Evolutionary conservation across 1,139 yeast genomes (phyloP).

Genomic region (Candida sp.): DNA sequence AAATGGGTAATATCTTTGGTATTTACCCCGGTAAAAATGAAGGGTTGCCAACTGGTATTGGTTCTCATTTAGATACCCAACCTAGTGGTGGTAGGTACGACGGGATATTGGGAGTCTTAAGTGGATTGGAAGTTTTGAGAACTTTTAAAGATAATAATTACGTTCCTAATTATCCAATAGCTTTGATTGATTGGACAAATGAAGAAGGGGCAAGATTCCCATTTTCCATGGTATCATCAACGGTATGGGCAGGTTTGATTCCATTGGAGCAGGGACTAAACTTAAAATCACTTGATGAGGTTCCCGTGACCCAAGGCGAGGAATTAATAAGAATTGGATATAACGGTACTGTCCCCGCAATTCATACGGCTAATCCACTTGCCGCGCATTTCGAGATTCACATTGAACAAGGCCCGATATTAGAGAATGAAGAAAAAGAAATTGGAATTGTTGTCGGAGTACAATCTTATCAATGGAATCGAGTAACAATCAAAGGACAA

Average conservation of each 20-base stretch:
- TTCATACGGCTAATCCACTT: constrained; percentile 50
- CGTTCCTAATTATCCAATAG: constrained; percentile 62
- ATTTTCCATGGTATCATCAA: constrained; percentile 58
- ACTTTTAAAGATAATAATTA: constrained; percentile 58
- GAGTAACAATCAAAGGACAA: constrained; percentile 51
- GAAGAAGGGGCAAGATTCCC: constrained; percentile 82
- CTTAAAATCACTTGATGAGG: constrained; percentile 52
- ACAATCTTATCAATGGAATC: constrained; percentile 66
- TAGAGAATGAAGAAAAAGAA: constrained; percentile 51
- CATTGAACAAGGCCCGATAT: constrained; percentile 73
- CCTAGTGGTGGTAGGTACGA: constrained; percentile 81
- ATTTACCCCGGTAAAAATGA: constrained; percentile 54
- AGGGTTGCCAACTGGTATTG: constrained; percentile 61
- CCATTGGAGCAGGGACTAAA: constrained; percentile 46
- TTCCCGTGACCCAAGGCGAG: constrained; percentile 48
- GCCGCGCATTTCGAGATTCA: constrained; percentile 73
- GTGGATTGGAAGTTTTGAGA: constrained; percentile 64
- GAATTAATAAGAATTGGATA: constrained; percentile 64
- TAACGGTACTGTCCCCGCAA: constrained; percentile 47
- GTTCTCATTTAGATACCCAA: constrained; percentile 75
- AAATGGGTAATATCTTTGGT: constrained; percentile 66
- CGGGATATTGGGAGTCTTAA: constrained; percentile 65
- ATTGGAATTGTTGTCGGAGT: constrained; percentile 68
- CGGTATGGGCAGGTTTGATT: constrained; percentile 60
- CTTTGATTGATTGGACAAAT: constrained; percentile 68